phyloP scores from a whole-genome alignment of 2,329 filamentous ascomycete genomes.

The Calonectria pteridis region DNA sequence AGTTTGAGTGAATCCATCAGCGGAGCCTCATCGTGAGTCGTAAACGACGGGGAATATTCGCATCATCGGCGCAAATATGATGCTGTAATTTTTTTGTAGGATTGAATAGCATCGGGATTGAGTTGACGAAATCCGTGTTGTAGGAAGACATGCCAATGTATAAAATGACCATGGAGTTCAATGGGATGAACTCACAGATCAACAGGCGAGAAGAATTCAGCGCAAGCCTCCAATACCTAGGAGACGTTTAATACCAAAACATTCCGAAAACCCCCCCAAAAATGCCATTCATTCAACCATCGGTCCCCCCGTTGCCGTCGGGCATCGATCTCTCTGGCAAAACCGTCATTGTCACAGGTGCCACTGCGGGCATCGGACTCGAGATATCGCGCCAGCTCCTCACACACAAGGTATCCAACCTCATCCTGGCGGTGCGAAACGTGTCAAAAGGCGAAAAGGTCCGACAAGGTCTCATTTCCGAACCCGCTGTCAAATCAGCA shows the following conservation, averaged over 20 bases:
- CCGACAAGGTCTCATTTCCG: constrained; percentile 12
- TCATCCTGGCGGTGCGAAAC: constrained; percentile 57
- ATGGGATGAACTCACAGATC: neutral
- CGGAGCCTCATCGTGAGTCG: neutral
- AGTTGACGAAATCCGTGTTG: neutral
- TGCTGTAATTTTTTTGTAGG: neutral
- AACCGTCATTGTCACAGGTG: constrained; percentile 57
- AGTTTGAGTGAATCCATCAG: neutral
- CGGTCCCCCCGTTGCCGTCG: constrained; percentile 27
- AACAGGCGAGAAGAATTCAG: neutral
- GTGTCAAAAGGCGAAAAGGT: constrained; percentile 45
- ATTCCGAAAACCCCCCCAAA: neutral
- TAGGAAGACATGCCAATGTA: neutral
- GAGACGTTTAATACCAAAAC: neutral
- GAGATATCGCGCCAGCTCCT: constrained; percentile 55
- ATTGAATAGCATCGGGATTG: neutral
- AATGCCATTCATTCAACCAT: constrained; percentile 29
- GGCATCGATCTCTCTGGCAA: constrained; percentile 41
- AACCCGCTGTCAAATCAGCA: constrained; percentile 24
- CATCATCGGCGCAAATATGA: neutral
- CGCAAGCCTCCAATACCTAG: neutral
- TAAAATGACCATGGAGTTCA: neutral
- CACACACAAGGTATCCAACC: constrained; percentile 47
- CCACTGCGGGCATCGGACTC: constrained; percentile 57
- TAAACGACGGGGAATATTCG: neutral